phyloP scores from a whole-genome alignment of 2,329 filamentous ascomycete species.

The Exophiala viscosa region DNA sequence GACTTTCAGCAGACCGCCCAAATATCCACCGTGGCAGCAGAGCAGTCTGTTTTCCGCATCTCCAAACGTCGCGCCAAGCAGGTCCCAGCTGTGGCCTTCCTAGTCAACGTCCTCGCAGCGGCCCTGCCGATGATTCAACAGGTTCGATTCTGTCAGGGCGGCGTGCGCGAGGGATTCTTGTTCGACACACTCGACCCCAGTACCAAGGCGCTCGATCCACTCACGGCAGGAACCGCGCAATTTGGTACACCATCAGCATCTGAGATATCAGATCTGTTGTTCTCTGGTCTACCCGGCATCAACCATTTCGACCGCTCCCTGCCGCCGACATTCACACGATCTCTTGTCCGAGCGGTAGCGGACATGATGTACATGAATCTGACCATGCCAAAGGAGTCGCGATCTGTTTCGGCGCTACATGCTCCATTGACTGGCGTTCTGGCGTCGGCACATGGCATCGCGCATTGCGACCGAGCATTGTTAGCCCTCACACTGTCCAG shows the following conservation, averaged over 20 bases:
- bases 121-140: conserved; percentile 67
- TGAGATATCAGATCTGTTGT: conserved; percentile 48
- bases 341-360: conserved; percentile 33
- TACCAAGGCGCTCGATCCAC: conserved; percentile 62
- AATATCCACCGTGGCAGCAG: conserved; percentile 55
- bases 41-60: conserved; percentile 60
- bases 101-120: conserved; percentile 70
- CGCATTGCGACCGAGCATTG: conserved; percentile 34
- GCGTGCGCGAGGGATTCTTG: conserved; percentile 78
- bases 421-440: conserved; percentile 35
- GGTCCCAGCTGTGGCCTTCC: conserved; percentile 76
- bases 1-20: conserved; percentile 70
- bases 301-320: conserved; percentile 27
- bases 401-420: conserved; percentile 33
- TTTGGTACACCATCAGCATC: conserved; percentile 47
- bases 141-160: conserved; percentile 81
- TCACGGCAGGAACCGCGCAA: conserved; percentile 58
- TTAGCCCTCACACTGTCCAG: conserved; percentile 35
- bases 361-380: conserved; percentile 35
- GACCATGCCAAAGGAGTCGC: conserved; percentile 34
- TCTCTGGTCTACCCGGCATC: conserved; percentile 40
- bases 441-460: conserved; percentile 34
- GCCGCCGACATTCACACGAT: conserved; percentile 29
- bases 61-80: conserved; percentile 75
- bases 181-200: conserved; percentile 56